phyloP scores from a whole-genome alignment of 192 early-diverging fungal species.

The Backusella liffmaniae region DNA sequence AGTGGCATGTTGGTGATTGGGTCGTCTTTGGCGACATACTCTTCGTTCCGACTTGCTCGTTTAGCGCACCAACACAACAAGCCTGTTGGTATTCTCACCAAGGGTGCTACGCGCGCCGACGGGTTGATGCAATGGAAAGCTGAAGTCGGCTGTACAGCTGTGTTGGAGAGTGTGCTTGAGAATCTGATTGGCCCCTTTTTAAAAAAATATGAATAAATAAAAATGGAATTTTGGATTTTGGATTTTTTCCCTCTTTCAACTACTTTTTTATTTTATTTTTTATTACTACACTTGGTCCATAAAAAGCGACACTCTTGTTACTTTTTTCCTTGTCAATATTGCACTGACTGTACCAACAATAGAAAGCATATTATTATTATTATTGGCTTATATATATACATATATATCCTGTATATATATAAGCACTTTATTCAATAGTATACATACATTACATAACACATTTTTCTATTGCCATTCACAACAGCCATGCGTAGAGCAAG shows the following conservation, averaged over 20 bases:
- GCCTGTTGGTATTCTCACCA: constrained; percentile 67
- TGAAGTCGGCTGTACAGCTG: constrained; percentile 39
- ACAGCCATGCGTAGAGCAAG: constrained; percentile 8
- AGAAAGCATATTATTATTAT: not conserved
- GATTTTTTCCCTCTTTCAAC: not conserved
- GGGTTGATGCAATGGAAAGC: constrained; percentile 46
- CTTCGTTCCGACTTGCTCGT: constrained; percentile 73
- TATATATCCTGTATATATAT: no score
- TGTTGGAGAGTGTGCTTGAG: constrained; percentile 28
- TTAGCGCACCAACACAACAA: constrained; percentile 59
- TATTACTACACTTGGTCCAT: no score
- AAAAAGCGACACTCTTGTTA: no score
- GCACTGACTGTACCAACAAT: not conserved
- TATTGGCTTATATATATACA: not conserved
- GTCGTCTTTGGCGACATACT: constrained; percentile 80
- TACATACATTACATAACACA: not conserved
- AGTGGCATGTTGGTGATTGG: constrained; percentile 76
- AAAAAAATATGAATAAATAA: constrained; percentile 5
- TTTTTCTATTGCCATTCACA: not conserved
- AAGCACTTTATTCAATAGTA: not conserved
- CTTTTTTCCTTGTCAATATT: no score
- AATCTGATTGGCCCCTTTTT: constrained; percentile 4
- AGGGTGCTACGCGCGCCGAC: constrained; percentile 78
- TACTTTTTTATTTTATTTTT: not conserved
- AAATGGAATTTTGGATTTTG: not conserved